A percentile compares a stretch with the other conserved stretches of the same genome.
These are phyloP conservation scores for Ogataea hybrid DNA, from an alignment of 1,139 yeast species.

Conservation along the genomic window DNA sequence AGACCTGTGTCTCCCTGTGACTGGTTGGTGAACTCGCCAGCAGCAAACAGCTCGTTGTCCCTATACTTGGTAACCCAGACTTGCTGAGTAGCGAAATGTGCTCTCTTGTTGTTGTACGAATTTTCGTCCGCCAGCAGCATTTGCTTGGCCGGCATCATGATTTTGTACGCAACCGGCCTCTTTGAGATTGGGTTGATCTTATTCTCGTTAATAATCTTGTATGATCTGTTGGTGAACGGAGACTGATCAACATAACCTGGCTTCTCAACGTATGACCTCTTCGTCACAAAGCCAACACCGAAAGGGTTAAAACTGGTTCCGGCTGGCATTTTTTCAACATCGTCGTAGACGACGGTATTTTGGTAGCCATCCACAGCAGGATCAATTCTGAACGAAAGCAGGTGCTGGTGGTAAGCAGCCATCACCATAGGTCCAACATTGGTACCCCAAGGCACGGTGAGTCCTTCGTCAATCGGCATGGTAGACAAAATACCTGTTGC, in stretches of 20 bases:
- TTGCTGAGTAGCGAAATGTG: conserved; percentile 70
- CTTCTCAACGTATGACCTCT: conserved; percentile 64
- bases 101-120: conserved; percentile 63
- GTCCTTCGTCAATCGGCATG: conserved; percentile 79
- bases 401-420: conserved; percentile 90
- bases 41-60: conserved; percentile 68
- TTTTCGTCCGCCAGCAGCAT: conserved; percentile 66
- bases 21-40: conserved; percentile 81
- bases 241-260: conserved; percentile 75
- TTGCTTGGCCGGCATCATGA: conserved; percentile 74
- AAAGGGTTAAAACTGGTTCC: conserved; percentile 60
- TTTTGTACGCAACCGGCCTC: conserved; percentile 81
- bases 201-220: conserved; percentile 78
- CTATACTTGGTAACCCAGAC: conserved; percentile 73
- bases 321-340: conserved; percentile 62
- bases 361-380: conserved; percentile 86
- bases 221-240: conserved; percentile 72
- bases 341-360: conserved; percentile 75
- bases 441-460: conserved; percentile 79
- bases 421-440: conserved; percentile 81
- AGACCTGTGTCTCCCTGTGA: conserved; percentile 63
- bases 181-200: conserved; percentile 72
- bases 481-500: conserved; percentile 87
- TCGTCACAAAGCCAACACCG: conserved; percentile 72
- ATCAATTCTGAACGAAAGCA: conserved; percentile 80